These are phyloP conservation scores for Polyporus tsugae DNA, from an alignment of 1,284 basidiomycete species.

Conservation along the genomic window DNA sequence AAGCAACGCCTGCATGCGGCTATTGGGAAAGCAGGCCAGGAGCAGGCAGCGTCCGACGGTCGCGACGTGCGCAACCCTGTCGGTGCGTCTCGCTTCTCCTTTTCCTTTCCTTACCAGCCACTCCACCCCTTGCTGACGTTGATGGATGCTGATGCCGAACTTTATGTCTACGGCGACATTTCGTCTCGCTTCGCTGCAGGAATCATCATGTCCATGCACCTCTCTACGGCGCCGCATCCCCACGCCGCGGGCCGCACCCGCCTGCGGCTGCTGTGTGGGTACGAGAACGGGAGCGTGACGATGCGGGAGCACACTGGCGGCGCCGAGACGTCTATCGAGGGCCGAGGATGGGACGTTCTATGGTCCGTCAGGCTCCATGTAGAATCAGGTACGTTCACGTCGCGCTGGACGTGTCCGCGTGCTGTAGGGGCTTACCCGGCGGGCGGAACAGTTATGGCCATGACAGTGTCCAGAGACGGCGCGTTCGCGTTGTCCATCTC, in stretches of 20 bases:
- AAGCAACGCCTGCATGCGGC: constrained; percentile 79
- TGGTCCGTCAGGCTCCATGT: constrained; percentile 80
- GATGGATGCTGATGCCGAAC: too few relatives aligned
- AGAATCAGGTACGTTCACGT: constrained; percentile 70
- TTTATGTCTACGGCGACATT: neutral
- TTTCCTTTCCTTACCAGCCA: neutral
- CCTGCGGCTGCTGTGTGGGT: constrained; percentile 73
- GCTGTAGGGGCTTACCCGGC: neutral
- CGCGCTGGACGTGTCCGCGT: neutral
- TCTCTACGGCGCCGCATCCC: constrained; percentile 52
- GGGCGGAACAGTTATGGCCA: constrained; percentile 79
- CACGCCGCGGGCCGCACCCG: constrained; percentile 45
- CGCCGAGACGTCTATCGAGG: constrained; percentile 66
- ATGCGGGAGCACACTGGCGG: constrained; percentile 60
- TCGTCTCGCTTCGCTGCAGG: constrained; percentile 50
- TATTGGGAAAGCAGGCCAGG: constrained; percentile 62
- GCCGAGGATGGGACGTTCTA: constrained; percentile 73
- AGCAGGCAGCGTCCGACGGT: constrained; percentile 49
- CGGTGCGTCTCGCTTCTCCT: constrained; percentile 25
- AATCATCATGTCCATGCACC: constrained; percentile 86
- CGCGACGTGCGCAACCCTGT: constrained; percentile 48
- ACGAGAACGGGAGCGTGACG: constrained; percentile 83
- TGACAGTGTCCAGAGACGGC: constrained; percentile 71
- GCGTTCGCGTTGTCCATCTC: constrained; percentile 80
- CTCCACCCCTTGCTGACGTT: neutral